phyloP scores from a whole-genome alignment of 805 yeast genomes.

The Priceomyces melissophilus region DNA sequence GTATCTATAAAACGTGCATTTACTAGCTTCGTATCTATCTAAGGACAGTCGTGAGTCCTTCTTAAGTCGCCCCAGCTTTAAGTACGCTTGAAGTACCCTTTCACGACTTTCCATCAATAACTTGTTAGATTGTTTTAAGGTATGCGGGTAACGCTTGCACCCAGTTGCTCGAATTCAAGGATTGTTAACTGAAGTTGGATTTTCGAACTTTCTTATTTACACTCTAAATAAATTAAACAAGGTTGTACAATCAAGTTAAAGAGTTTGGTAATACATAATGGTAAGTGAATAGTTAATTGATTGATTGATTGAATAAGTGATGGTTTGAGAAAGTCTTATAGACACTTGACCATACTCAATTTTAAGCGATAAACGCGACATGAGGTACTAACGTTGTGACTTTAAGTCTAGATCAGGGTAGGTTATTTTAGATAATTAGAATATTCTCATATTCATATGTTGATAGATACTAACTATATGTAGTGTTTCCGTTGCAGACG shows the following conservation, averaged over 20 bases:
- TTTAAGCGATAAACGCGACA: not conserved
- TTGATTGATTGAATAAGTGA: not conserved
- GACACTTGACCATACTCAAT: no score
- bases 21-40: no score
- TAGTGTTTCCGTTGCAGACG: conserved; percentile 59
- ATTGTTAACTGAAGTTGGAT: not conserved
- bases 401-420: conserved; percentile 31
- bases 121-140: not conserved
- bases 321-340: not conserved
- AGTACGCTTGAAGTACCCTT: not conserved
- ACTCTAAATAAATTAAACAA: no score
- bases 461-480: conserved; percentile 13
- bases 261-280: not conserved
- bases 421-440: conserved; percentile 10
- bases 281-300: not conserved
- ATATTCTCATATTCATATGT: not conserved
- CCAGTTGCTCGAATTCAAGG: conserved; percentile 2
- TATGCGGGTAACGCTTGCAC: conserved; percentile 1
- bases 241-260: no score
- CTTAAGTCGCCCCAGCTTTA: no score
- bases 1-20: not conserved
- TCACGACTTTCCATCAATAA: not conserved
- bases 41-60: no score
- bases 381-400: conserved; percentile 11
- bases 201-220: no score